phyloP scores from a whole-genome alignment of 352 stramenopile species.

The Globisporangium sylvaticum region DNA sequence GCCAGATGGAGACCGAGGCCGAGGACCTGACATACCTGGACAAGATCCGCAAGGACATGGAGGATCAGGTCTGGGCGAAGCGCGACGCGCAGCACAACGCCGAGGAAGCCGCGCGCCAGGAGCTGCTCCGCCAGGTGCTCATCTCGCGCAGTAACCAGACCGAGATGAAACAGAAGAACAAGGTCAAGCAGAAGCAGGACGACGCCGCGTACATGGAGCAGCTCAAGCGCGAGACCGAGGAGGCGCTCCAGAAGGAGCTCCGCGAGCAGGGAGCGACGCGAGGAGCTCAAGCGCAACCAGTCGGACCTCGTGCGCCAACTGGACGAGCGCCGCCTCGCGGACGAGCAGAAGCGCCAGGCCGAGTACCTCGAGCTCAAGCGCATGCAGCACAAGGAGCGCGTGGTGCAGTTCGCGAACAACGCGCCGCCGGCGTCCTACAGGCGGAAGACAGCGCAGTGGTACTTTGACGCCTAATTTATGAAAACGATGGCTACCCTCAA shows the following conservation, averaged over 20 bases:
- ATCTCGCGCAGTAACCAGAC: constrained; percentile 52
- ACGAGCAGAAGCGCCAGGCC: constrained; percentile 59
- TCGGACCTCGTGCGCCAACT: constrained; percentile 58
- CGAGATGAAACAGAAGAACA: constrained; percentile 36
- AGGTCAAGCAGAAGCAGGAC: constrained; percentile 36
- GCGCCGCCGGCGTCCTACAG: constrained; percentile 52
- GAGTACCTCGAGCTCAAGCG: constrained; percentile 78
- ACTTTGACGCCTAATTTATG: constrained; percentile 62
- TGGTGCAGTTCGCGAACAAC: constrained; percentile 49
- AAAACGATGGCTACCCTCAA: neutral
- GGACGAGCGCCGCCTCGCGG: constrained; percentile 38
- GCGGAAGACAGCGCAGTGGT: constrained; percentile 77
- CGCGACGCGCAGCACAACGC: constrained; percentile 65
- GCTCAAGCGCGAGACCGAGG: constrained; percentile 61
- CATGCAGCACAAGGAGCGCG: constrained; percentile 74
- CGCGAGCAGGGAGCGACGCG: constrained; percentile 61
- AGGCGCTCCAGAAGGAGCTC: constrained; percentile 74
- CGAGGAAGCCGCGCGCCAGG: constrained; percentile 66
- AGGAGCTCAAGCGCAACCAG: constrained; percentile 67
- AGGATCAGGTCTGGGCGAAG: constrained; percentile 73
- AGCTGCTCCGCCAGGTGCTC: constrained; percentile 70
- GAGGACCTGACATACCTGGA: constrained; percentile 65
- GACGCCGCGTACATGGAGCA: constrained; percentile 62
- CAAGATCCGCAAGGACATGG: constrained; percentile 78
- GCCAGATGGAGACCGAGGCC: constrained; percentile 71